Evolutionary conservation across 2,329 filamentous ascomycete species (phyloP), one percentile per base, ranked within the genome.

Genomic region (Xylaria sp.): DNA sequence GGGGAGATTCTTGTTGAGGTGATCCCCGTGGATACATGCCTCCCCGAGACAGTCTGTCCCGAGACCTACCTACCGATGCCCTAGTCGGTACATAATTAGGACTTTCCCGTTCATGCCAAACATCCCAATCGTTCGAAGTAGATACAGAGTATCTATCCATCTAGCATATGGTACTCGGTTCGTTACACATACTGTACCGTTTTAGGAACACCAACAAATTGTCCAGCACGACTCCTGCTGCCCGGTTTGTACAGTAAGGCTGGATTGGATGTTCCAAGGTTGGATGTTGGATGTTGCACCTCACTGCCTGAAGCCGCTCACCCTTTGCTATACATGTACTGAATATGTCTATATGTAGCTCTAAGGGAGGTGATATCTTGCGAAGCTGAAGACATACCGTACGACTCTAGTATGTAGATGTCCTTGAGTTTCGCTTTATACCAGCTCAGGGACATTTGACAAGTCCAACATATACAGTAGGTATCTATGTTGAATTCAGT

Each of bases 1-100:
- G 59, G 59, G 59, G 59, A 62, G 3, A 55, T 55, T 62, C 59
- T 62, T 62, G 59, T 62, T 62, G 59, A 55, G 59, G 31, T 20
- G 15, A 44, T n/a, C 2, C 27, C 45, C 39, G n/a, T 13, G 20
- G 25, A 29, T 33, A 49, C 20, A 31, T 59, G n/a, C 22, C 4
- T 6, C 17, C 55, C 36, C 39, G 39, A 44, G 39, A 17, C 39
- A n/a, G 27, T 50, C 27, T 6, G 6, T 6, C 42, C 42, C 17
- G n/a, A 42, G 17, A 17, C 17, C 3, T 42, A 56, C 13, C 15
- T 45, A 31, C 33, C 51, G 10, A 10, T 4, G 10, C 47, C 25
- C 22, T 25, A 5, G 22, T 49, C 45, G 31, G 33, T 53, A 53
- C 50, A 6, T 2, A 22, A 20, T 22, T 3, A 2, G 2, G 10